Evolutionary conservation across 139 green algal species (phyloP), one percentile per base, ranked within the genome.

Genomic region (Chlamydomonas sp.): DNA sequence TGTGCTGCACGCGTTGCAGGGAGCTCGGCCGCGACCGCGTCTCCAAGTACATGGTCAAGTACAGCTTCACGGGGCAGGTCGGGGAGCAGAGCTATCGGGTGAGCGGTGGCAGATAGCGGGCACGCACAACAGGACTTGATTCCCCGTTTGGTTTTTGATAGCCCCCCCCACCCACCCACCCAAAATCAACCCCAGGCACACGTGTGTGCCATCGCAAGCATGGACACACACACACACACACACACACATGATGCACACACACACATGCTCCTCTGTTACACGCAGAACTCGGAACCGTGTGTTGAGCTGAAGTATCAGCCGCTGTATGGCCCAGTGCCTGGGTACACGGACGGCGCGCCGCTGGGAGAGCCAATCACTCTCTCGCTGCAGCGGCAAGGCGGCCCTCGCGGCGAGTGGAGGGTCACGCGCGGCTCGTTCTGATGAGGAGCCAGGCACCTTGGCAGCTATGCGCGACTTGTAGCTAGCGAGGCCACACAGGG

Each of bases 301-400:
- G 26, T 64, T 10, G 54, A 36, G 22, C 26, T 64, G 26, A 26
- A 64, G 54, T 64, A 64, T 20, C 54, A 64, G 54, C 54, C 54
- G 30, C 24, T 64, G 54, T 64, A 64, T 26, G 54, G 54, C 54
- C 54, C 54, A 33, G 54, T 64, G 54, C 54, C 54, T 64, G 54
- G 54, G 34, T 64, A 64, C 34, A 20, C 34, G 26, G 54, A 64
- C 8, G 54, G 54, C 22, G 16, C 54, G 16, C 24, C 30, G 8
- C 26, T 64, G 34, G 54, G 54, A 33, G 10, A 20, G 22, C 54
- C 16, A 10, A 64, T 64, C 26, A 22, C 30, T 20, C 22, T 64
- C 10, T 36, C 54, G 26, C 24, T 64, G 8, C 54, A 64, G 54
- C 30, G 34, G 26, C 24, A 64, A 33, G 54, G 54, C 22, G 54